phyloP scores from a whole-genome alignment of 1,284 basidiomycete genomes.

The Leccinum laetum region DNA sequence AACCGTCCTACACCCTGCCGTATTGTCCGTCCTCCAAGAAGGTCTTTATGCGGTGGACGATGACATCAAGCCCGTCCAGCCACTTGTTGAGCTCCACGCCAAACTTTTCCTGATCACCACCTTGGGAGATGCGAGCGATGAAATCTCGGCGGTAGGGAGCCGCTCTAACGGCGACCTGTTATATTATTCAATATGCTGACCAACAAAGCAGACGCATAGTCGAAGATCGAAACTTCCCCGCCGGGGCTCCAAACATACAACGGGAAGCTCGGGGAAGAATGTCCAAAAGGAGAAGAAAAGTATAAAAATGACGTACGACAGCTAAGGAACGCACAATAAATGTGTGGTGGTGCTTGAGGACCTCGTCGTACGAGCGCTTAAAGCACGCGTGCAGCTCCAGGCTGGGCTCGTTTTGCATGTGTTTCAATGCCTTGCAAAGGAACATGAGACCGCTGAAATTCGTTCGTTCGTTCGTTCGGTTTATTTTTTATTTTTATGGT shows the following conservation, averaged over 20 bases:
- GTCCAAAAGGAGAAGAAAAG: not conserved
- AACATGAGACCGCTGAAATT: conserved; percentile 29
- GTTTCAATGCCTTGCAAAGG: conserved; percentile 61
- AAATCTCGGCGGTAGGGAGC: conserved; percentile 90
- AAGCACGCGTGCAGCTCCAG: conserved; percentile 86
- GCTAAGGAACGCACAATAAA: conserved; percentile 87
- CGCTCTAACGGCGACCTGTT: conserved; percentile 89
- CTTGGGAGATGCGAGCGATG: conserved; percentile 82
- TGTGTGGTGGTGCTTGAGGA: conserved; percentile 82
- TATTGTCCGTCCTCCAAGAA: conserved; percentile 72
- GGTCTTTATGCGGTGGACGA: conserved; percentile 64
- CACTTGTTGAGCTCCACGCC: conserved; percentile 76
- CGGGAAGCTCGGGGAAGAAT: not conserved
- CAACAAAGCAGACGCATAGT: not conserved
- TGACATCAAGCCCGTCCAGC: conserved; percentile 75
- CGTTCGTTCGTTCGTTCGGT: not conserved
- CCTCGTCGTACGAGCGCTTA: conserved; percentile 83
- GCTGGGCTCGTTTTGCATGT: conserved; percentile 67
- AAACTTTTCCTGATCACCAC: conserved; percentile 76
- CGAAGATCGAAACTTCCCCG: not conserved
- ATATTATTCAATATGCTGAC: not conserved
- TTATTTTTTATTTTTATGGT: conserved; percentile 1
- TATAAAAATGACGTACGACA: conserved; percentile 56
- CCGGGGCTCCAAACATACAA: conserved; percentile 1
- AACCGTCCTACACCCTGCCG: conserved; percentile 48